Percentiles rank a stretch among this genome's conserved stretches.
Conservation (phyloP, 2,329 filamentous ascomycete genomes). For the Ascosphaera apis region DNA sequence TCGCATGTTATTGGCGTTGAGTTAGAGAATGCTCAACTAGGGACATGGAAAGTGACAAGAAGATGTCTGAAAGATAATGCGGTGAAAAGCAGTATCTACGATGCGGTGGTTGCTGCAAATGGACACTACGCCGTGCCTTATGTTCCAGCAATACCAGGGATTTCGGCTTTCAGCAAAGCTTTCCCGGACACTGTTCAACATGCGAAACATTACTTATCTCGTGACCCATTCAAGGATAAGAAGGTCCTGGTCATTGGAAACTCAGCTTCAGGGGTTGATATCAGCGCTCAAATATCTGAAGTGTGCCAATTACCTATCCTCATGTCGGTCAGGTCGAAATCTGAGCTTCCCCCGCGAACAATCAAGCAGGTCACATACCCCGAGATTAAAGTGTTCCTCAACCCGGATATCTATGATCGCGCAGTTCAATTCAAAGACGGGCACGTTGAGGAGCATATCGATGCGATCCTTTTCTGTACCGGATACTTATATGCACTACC, state of each 20-base stretch:
- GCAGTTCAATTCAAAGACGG: slow-evolving; percentile 46
- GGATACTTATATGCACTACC: slow-evolving; percentile 74
- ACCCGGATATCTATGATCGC: slow-evolving; percentile 28
- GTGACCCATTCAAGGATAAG: slow-evolving; percentile 38
- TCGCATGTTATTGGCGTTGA: slow-evolving; percentile 43
- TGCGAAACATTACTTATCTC: slow-evolving; percentile 56
- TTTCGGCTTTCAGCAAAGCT: slow-evolving; percentile 33
- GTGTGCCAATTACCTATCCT: slow-evolving; percentile 38
- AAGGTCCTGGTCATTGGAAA: slow-evolving; percentile 72
- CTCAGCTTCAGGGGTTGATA: slow-evolving; percentile 63
- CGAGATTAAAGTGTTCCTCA: slow-evolving; percentile 29
- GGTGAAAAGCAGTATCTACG: slow-evolving; percentile 30
- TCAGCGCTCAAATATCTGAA: slow-evolving; percentile 49
- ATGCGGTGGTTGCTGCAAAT: slow-evolving; percentile 52
- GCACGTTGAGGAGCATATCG: slow-evolving; percentile 40
- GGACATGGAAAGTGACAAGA: slow-evolving; percentile 38
- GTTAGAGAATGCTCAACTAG: slow-evolving; percentile 13
- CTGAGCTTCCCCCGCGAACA: slow-evolving; percentile 17
- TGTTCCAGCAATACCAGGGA: slow-evolving; percentile 38
- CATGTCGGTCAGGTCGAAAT: slow-evolving; percentile 34
- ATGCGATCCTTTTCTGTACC: slow-evolving; percentile 66
- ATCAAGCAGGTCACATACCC: slow-evolving; percentile 32
- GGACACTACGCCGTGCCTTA: slow-evolving; percentile 52
- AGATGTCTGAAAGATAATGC: slow-evolving; percentile 25
- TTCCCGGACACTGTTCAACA: slow-evolving; percentile 43